Evolutionary conservation across 768 basidiomycete genomes (phyloP).

Genomic region (Sarcodon sp.): DNA sequence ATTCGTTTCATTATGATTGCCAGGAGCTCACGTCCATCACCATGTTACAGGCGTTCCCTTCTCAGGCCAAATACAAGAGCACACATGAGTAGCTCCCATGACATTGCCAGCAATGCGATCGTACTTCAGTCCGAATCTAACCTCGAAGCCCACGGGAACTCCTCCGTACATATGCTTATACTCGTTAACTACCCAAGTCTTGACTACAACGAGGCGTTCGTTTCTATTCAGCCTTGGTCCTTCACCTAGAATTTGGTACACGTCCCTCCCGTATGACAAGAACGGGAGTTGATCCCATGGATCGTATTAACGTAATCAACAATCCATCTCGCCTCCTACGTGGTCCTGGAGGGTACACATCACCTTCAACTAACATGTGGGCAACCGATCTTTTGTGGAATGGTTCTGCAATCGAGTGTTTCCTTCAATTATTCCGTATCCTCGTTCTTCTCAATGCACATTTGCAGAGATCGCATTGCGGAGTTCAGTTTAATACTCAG

Average conservation of each 20-base stretch:
- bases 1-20: background rate
- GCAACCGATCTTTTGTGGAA: slow-evolving; percentile 30
- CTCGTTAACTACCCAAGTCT: slow-evolving; percentile 21
- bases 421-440: slow-evolving; percentile 30
- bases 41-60: slow-evolving; percentile 17
- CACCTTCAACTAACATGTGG: slow-evolving; percentile 16
- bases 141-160: slow-evolving; percentile 36
- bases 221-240: slow-evolving; percentile 41
- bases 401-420: slow-evolving; percentile 41
- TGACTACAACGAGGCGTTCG: slow-evolving; percentile 34
- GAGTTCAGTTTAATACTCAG: slow-evolving; percentile 36
- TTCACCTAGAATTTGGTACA: slow-evolving; percentile 49
- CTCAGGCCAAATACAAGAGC: background rate
- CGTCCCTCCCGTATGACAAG: slow-evolving; percentile 39
- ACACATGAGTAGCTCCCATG: slow-evolving; percentile 10
- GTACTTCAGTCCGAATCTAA: slow-evolving; percentile 20
- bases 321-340: slow-evolving; percentile 39
- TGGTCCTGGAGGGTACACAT: slow-evolving; percentile 10
- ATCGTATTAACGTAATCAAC: slow-evolving; percentile 38
- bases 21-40: background rate
- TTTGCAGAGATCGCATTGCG: slow-evolving; percentile 39
- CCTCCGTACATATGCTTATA: slow-evolving; percentile 32
- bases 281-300: slow-evolving; percentile 25
- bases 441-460: slow-evolving; percentile 45
- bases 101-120: slow-evolving; percentile 33